Evolutionary conservation across 2,329 filamentous ascomycete genomes (phyloP), one percentile per base, ranked within the genome.

Genomic region (Penicillium olsonii): DNA sequence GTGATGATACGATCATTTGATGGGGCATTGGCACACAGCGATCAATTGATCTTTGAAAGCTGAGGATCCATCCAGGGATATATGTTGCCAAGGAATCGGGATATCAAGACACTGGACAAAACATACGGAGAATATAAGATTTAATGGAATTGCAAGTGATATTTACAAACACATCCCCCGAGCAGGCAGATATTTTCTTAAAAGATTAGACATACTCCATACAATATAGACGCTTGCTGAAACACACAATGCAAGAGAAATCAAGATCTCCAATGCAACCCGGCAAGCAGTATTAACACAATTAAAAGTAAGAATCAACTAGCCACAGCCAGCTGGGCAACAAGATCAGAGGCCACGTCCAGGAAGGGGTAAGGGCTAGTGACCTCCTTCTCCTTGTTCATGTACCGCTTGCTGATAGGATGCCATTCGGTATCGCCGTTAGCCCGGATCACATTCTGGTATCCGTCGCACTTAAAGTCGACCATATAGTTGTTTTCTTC

Each of bases 391-490:
- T 96, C 91, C 63, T 94, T 90, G 42, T 91, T 76, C 54, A 68
- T 71, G 53, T 73, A 68, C 24, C 75, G 71, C 56, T 76, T 76
- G 68, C 74, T 75, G 52, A 77, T 70, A n/a, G 69, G 75, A 64
- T 62, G 69, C 78, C 60, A 82, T 61, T 63, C 82, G 2, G 63
- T 59, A 9, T 72, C 70, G 14, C 66, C 64, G 18, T 68, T 64
- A 15, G 61, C 76, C 42, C 87, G 76, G 57, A 87, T 84, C 41
- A 92, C 87, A 47, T 94, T 90, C 75, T 99, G 94, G 73, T 99
- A 99, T 17, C 94, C 94, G 12, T 94, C 92, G 69, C 92, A 97
- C 69, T 96, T 97, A 79, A 99, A 99, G 70, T 99, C 94, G 41
- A 99, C 94, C 55, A 99, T 86, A 71, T 92, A 97, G 58, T 94